Conservation (phyloP, 768 basidiomycete genomes). For the Pleurotus tuber-regium region DNA sequence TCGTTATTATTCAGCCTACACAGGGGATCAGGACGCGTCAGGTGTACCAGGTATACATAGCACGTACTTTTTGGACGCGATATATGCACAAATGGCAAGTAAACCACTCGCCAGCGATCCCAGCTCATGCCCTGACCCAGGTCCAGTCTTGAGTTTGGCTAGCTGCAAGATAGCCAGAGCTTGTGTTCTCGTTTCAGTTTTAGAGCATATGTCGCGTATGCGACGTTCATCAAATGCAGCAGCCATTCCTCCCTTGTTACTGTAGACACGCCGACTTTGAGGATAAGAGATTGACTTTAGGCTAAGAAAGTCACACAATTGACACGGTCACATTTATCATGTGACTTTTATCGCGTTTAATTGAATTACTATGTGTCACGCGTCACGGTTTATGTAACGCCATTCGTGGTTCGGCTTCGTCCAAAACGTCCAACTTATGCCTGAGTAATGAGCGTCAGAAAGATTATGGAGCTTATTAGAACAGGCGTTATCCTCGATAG, state of each 20-base stretch:
- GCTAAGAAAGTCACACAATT: no score
- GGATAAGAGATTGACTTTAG: no score
- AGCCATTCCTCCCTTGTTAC: not conserved
- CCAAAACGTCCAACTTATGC: no score
- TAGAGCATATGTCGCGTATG: conserved; percentile 2
- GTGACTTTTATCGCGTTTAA: no score
- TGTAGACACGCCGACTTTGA: not conserved
- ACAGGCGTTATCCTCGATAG: no score
- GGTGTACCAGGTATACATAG: not conserved
- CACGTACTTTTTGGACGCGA: conserved; percentile 47
- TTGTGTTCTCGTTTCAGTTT: conserved; percentile 28
- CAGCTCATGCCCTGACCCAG: conserved; percentile 48
- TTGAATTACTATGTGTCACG: no score
- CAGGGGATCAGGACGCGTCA: not conserved
- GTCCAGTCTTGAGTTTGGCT: conserved; percentile 39
- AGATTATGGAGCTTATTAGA: no score
- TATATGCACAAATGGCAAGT: conserved; percentile 47
- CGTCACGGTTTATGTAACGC: no score
- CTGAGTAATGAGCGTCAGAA: no score
- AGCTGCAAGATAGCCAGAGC: conserved; percentile 32
- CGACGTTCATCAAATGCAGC: not conserved
- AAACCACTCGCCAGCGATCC: conserved; percentile 36
- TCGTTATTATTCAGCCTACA: conserved; percentile 15
- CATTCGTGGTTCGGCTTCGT: no score
- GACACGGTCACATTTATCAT: no score